phyloP scores from a whole-genome alignment of 2,329 filamentous ascomycete species.

The Huntiella decipiens region DNA sequence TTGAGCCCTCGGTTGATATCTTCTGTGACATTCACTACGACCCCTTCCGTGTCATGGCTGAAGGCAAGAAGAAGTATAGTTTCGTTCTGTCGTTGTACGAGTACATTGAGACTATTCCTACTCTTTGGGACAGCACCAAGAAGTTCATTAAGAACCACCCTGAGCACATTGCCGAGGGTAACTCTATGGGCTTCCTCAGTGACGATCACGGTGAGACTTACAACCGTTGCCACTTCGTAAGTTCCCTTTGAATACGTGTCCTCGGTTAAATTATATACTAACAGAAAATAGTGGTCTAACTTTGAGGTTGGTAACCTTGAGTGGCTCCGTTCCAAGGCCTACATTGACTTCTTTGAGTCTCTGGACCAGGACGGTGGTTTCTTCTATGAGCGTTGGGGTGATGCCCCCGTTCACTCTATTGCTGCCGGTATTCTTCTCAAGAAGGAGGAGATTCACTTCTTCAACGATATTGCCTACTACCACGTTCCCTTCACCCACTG shows the following conservation, averaged over 20 bases:
- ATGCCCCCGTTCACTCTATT: constrained; percentile 96
- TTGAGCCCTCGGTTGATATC: constrained; percentile 90
- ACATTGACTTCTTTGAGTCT: constrained; percentile 75
- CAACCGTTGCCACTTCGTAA: constrained; percentile 92
- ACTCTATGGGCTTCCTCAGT: constrained; percentile 79
- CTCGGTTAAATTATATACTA: not conserved
- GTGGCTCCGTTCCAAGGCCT: constrained; percentile 79
- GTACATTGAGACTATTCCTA: constrained; percentile 90
- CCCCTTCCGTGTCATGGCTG: constrained; percentile 89
- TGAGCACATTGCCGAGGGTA: constrained; percentile 66
- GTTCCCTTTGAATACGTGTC: constrained; percentile 19
- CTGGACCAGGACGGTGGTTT: constrained; percentile 87
- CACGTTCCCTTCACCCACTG: constrained; percentile 97
- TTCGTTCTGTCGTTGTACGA: constrained; percentile 93
- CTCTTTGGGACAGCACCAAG: constrained; percentile 87
- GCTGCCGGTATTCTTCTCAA: constrained; percentile 70
- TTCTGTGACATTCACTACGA: constrained; percentile 94
- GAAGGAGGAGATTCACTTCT: constrained; percentile 94
- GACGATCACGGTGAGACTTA: constrained; percentile 83
- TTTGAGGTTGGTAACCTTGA: constrained; percentile 90
- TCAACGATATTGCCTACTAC: constrained; percentile 96
- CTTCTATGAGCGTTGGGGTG: constrained; percentile 97
- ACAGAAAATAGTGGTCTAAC: constrained; percentile 71
- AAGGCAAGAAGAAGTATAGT: constrained; percentile 95
- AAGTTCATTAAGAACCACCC: constrained; percentile 84